A percentile compares a stretch with the other conserved stretches of the same genome.
Conservation (phyloP, 2,329 filamentous ascomycete species). For the Beauveria medogensis region DNA sequence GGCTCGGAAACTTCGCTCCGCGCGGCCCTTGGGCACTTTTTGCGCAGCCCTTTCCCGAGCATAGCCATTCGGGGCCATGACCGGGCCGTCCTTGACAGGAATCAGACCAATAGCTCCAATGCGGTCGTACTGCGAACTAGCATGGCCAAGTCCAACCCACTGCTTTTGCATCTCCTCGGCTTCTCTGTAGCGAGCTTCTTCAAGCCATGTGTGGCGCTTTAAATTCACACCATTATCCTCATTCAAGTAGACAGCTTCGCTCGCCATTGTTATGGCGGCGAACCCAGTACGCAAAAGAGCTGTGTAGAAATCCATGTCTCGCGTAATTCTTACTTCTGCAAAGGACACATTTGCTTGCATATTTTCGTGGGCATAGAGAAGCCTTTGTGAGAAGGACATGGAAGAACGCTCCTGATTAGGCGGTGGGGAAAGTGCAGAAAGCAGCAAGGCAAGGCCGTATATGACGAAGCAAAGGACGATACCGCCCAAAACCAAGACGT, state of each 20-base stretch:
- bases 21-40: conserved; percentile 39
- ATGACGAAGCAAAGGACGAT: conserved; percentile 70
- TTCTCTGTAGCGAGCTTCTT: conserved; percentile 76
- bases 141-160: conserved; percentile 38
- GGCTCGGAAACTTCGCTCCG: conserved; percentile 41
- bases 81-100: conserved; percentile 40
- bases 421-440: conserved; percentile 51
- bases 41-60: conserved; percentile 62
- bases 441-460: conserved; percentile 65
- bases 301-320: conserved; percentile 94
- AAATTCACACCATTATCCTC: conserved; percentile 73
- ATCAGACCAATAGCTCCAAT: conserved; percentile 48
- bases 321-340: conserved; percentile 68
- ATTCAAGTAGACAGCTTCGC: conserved; percentile 91
- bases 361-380: conserved; percentile 69
- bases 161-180: conserved; percentile 54
- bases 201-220: conserved; percentile 77
- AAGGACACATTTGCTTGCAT: conserved; percentile 88
- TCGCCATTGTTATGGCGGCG: conserved; percentile 81
- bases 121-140: conserved; percentile 42
- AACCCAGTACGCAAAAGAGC: conserved; percentile 82
- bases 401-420: conserved; percentile 19
- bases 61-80: conserved; percentile 48
- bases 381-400: conserved; percentile 47
- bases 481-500: conserved; percentile 76